These are phyloP conservation scores for Colletotrichum navitas DNA, from an alignment of 2,329 filamentous ascomycete genomes.

Conservation along the genomic window DNA sequence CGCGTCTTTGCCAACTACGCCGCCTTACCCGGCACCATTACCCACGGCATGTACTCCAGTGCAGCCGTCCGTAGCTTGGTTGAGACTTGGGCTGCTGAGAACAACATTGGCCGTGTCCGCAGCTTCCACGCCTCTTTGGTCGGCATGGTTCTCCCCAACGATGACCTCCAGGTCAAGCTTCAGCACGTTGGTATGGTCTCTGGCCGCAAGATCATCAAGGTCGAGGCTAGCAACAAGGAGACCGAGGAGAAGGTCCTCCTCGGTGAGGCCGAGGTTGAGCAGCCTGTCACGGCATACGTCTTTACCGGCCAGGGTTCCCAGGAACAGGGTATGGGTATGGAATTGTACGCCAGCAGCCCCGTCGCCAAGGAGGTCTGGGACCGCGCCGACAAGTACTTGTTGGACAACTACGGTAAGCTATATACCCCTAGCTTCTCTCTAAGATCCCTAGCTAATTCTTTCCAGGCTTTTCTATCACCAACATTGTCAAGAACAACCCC, in stretches of 20 bases:
- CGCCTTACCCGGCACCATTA: conserved; percentile 95
- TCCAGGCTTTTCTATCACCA: conserved; percentile 91
- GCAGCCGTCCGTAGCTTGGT: conserved; percentile 95
- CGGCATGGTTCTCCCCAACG: conserved; percentile 98
- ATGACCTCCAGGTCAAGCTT: conserved; percentile 93
- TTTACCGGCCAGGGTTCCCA: conserved; percentile 99
- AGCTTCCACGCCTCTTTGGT: conserved; percentile 97
- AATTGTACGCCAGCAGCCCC: conserved; percentile 91
- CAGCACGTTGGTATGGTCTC: conserved; percentile 98
- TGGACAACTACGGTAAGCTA: conserved; percentile 93
- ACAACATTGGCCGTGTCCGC: conserved; percentile 95
- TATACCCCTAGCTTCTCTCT: background rate
- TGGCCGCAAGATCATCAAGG: conserved; percentile 99
- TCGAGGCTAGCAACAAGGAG: conserved; percentile 95
- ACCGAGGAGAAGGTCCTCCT: conserved; percentile 96
- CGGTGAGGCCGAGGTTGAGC: conserved; percentile 96
- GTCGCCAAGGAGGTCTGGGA: conserved; percentile 99
- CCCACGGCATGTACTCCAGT: conserved; percentile 99
- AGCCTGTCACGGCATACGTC: conserved; percentile 95
- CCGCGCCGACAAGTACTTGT: conserved; percentile 95
- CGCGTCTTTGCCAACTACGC: conserved; percentile 97
- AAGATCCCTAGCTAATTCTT: conserved; percentile 9
- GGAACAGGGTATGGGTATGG: conserved; percentile 99
- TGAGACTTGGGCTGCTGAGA: conserved; percentile 99
- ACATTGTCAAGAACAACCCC: conserved; percentile 99